Conservation (phyloP, 2,329 filamentous ascomycete species). For the Scolecobasidium constrictum region DNA sequence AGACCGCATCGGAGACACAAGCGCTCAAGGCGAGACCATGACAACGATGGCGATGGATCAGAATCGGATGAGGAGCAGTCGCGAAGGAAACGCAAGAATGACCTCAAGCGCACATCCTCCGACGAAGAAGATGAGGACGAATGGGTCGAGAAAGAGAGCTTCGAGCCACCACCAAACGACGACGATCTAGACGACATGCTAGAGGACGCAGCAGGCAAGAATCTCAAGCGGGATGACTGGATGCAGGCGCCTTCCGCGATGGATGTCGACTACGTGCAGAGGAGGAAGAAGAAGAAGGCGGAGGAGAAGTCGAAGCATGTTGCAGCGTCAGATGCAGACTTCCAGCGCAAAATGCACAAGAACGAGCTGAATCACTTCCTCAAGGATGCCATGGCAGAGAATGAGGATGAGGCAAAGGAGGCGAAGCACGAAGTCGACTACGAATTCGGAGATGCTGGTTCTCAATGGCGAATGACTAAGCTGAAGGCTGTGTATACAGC, state of each 20-base stretch:
- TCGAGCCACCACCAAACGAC: slow-evolving; percentile 28
- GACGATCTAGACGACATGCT: slow-evolving; percentile 32
- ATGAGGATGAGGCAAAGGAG: slow-evolving; percentile 39
- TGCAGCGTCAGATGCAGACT: slow-evolving; percentile 43
- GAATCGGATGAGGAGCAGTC: slow-evolving; percentile 32
- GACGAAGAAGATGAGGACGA: slow-evolving; percentile 20
- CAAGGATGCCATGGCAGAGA: slow-evolving; percentile 44
- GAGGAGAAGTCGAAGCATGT: slow-evolving; percentile 31
- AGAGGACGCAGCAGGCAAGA: slow-evolving; percentile 21
- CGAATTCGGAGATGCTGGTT: slow-evolving; percentile 78
- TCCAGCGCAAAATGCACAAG: slow-evolving; percentile 62
- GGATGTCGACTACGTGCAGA: slow-evolving; percentile 72
- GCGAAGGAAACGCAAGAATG: slow-evolving; percentile 44
- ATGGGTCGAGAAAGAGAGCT: slow-evolving; percentile 33
- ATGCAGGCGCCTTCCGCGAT: slow-evolving; percentile 82
- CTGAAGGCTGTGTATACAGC: slow-evolving; percentile 74
- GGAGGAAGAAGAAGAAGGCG: slow-evolving; percentile 41
- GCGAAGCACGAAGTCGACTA: slow-evolving; percentile 60
- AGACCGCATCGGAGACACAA: slow-evolving; percentile 14
- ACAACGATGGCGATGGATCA: slow-evolving; percentile 36
- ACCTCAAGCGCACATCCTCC: neutral
- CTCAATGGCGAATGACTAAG: slow-evolving; percentile 94
- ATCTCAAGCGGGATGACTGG: slow-evolving; percentile 70
- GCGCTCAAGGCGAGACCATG: slow-evolving; percentile 22
- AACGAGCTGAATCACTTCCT: slow-evolving; percentile 72